Evolutionary conservation across 805 yeast genomes (phyloP).

Genomic region (Nakazawaea molendinolei): DNA sequence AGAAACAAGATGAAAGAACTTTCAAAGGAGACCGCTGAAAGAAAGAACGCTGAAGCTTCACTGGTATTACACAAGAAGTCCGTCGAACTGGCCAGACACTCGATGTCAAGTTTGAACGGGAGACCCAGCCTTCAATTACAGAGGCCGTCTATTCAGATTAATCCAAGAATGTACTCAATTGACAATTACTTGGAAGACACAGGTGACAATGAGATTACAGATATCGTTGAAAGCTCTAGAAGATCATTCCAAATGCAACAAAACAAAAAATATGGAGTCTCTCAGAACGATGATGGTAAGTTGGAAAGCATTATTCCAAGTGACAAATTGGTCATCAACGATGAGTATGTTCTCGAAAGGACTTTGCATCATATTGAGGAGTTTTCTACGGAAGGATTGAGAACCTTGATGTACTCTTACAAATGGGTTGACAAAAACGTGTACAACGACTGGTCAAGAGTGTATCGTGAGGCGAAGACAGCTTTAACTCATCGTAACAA

Average conservation of each 20-base stretch:
- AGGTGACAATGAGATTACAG: slow-evolving; percentile 44
- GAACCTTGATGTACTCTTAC: slow-evolving; percentile 82
- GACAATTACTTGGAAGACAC: slow-evolving; percentile 40
- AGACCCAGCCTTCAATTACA: slow-evolving; percentile 22
- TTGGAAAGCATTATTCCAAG: slow-evolving; percentile 27
- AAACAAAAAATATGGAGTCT: slow-evolving; percentile 42
- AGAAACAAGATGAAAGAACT: slow-evolving; percentile 59
- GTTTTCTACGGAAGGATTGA: slow-evolving; percentile 88
- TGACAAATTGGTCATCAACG: slow-evolving; percentile 59
- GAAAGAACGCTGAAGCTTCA: slow-evolving; percentile 78
- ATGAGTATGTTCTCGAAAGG: slow-evolving; percentile 70
- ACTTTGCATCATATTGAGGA: slow-evolving; percentile 90
- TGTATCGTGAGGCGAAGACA: slow-evolving; percentile 71
- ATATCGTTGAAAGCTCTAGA: slow-evolving; percentile 45
- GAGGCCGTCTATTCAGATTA: slow-evolving; percentile 22
- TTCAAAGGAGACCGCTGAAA: slow-evolving; percentile 43
- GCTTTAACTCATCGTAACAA: slow-evolving; percentile 61
- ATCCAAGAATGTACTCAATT: slow-evolving; percentile 28
- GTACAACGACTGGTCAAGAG: slow-evolving; percentile 59
- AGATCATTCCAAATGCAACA: slow-evolving; percentile 57
- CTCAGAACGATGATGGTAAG: slow-evolving; percentile 11
- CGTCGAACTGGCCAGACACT: slow-evolving; percentile 25
- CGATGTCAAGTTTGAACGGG: slow-evolving; percentile 18
- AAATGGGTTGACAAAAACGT: slow-evolving; percentile 56
- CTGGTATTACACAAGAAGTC: slow-evolving; percentile 52